Evolutionary conservation across 148 eudicot genomes (phyloP).

Genomic region (Pouteria glomerata): DNA sequence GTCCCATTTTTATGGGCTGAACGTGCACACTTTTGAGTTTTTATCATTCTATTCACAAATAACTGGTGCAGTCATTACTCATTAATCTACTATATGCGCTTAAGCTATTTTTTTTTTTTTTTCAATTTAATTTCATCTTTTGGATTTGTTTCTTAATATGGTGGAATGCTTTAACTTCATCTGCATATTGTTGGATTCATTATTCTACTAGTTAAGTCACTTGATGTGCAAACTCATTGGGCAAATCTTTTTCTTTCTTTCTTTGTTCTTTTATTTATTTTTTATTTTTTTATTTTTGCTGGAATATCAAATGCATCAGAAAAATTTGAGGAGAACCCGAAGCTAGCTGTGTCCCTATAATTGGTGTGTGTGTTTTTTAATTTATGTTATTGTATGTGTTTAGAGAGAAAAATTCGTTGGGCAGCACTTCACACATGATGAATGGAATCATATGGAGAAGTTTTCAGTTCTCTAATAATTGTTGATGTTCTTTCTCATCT

Average conservation of each 20-base stretch:
- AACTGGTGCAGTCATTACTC: neutral
- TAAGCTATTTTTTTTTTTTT: neutral
- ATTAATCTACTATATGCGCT: neutral
- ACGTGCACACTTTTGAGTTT: neutral
- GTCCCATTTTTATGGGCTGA: neutral
- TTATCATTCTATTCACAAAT: too few species aligned
- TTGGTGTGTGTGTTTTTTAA: neutral
- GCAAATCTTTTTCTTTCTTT: neutral
- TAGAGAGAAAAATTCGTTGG: neutral
- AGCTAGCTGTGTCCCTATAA: neutral
- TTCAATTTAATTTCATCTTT: neutral
- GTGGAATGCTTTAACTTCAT: neutral
- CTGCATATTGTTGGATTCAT: neutral
- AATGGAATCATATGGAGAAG: neutral
- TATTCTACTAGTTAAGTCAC: neutral
- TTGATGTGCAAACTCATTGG: neutral
- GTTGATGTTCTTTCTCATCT: neutral
- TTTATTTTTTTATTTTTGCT: too few species aligned
- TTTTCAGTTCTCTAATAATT: neutral
- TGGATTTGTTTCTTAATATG: neutral
- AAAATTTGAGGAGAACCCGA: neutral
- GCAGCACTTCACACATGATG: neutral
- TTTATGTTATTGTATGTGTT: neutral
- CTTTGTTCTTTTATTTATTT: too few species aligned
- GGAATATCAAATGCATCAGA: neutral